These are phyloP conservation scores for Pythium grandisporangium DNA, from an alignment of 352 stramenopile species.

Conservation along the genomic window DNA sequence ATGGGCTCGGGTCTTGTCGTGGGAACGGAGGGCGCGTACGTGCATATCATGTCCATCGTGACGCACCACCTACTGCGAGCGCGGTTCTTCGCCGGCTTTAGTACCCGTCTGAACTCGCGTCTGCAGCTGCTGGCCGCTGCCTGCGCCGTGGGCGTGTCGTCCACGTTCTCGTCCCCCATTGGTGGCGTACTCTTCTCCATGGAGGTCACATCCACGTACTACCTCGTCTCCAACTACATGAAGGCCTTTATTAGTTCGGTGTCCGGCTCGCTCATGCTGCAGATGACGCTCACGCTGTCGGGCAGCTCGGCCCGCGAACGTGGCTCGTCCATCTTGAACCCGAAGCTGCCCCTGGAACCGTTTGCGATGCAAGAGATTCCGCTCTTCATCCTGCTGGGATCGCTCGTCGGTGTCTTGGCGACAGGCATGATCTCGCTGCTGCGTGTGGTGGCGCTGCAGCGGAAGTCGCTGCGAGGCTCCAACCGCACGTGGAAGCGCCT, in stretches of 20 bases:
- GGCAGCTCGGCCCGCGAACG: slow-evolving; percentile 41
- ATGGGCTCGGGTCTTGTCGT: slow-evolving; percentile 93
- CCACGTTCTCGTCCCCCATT: slow-evolving; percentile 90
- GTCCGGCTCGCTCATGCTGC: slow-evolving; percentile 62
- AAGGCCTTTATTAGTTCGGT: slow-evolving; percentile 84
- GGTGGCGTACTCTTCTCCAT: slow-evolving; percentile 93
- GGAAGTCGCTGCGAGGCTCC: slow-evolving; percentile 20
- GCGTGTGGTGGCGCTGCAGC: slow-evolving; percentile 25
- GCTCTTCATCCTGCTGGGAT: slow-evolving; percentile 50
- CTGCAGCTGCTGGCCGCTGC: slow-evolving; percentile 87
- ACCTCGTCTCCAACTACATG: slow-evolving; percentile 87
- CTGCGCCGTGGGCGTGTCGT: slow-evolving; percentile 89
- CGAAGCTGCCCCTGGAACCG: slow-evolving; percentile 26
- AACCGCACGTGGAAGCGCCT: slow-evolving; percentile 37
- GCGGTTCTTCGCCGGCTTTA: slow-evolving; percentile 63
- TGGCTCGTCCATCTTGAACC: slow-evolving; percentile 37
- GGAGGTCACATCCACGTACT: slow-evolving; percentile 88
- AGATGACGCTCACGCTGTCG: slow-evolving; percentile 53
- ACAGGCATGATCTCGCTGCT: slow-evolving; percentile 52
- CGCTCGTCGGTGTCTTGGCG: slow-evolving; percentile 41
- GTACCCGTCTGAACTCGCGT: slow-evolving; percentile 61
- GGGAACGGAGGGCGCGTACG: slow-evolving; percentile 97
- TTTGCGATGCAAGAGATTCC: slow-evolving; percentile 71
- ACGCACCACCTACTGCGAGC: slow-evolving; percentile 86
- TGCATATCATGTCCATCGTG: slow-evolving; percentile 94